These are phyloP conservation scores for Linanthus parryae DNA, from an alignment of 148 eudicot genomes.

Conservation along the genomic window DNA sequence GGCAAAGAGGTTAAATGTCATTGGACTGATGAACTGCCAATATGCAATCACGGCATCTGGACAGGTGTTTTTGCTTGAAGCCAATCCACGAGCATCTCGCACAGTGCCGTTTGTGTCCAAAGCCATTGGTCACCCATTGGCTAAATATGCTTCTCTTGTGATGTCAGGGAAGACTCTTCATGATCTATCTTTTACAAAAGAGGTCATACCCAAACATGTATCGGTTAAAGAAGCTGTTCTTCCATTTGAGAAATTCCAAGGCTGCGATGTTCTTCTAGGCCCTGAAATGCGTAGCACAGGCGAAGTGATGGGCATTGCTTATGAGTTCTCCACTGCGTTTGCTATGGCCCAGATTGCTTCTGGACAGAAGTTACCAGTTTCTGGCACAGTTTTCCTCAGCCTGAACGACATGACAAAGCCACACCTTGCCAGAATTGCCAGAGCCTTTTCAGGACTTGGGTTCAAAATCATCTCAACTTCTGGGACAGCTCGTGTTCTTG, in stretches of 20 bases:
- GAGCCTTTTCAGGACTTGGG: slow-evolving; percentile 55
- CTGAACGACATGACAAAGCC: slow-evolving; percentile 76
- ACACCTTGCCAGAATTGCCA: slow-evolving; percentile 64
- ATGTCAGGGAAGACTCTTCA: slow-evolving; percentile 92
- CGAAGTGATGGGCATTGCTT: slow-evolving; percentile 91
- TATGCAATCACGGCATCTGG: slow-evolving; percentile 86
- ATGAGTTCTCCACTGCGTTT: slow-evolving; percentile 58
- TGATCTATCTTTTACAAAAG: slow-evolving; percentile 65
- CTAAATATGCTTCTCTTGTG: slow-evolving; percentile 88
- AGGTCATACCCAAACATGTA: slow-evolving; percentile 81
- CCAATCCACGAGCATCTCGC: slow-evolving; percentile 97
- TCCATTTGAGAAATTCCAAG: slow-evolving; percentile 86
- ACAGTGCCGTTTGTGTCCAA: slow-evolving; percentile 95
- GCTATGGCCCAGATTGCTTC: slow-evolving; percentile 93
- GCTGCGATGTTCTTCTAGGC: slow-evolving; percentile 82
- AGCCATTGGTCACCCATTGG: slow-evolving; percentile 94
- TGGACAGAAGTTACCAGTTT: slow-evolving; percentile 77
- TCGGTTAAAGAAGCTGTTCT: slow-evolving; percentile 96
- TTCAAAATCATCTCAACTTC: slow-evolving; percentile 66
- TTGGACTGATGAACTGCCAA: slow-evolving; percentile 97
- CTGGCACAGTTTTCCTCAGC: slow-evolving; percentile 84
- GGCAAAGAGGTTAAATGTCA: slow-evolving; percentile 77
- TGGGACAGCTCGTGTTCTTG: slow-evolving; percentile 74
- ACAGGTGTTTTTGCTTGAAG: slow-evolving; percentile 86
- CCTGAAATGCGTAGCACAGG: slow-evolving; percentile 99